A percentile compares a stretch with the other conserved stretches of the same genome.
phyloP scores from a whole-genome alignment of 257 asterid genomes.

The Thymus mandschuricus region DNA sequence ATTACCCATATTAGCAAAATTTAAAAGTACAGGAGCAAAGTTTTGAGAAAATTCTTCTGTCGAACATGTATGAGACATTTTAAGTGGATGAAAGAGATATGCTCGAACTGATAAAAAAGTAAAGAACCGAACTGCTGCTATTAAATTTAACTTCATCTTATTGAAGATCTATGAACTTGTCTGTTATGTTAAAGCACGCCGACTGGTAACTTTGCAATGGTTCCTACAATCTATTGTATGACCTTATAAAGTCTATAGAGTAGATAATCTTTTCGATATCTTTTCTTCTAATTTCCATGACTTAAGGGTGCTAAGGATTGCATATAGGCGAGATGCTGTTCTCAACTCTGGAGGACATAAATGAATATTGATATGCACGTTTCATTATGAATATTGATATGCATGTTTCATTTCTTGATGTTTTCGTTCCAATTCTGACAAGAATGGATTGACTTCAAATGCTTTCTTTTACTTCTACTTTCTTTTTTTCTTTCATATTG shows the following conservation, averaged over 20 bases:
- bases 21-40: slow-evolving; percentile 4
- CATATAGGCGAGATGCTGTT: slow-evolving; percentile 6
- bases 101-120: not conserved
- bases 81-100: slow-evolving; percentile 6
- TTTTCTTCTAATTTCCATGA: not conserved
- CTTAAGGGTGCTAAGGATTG: not conserved
- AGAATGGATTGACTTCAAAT: not conserved
- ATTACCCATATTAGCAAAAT: not conserved
- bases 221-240: not conserved
- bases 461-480: not conserved
- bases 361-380: slow-evolving; percentile 7
- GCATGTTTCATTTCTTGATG: slow-evolving; percentile 18
- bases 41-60: slow-evolving; percentile 2
- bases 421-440: slow-evolving; percentile 18
- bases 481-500: slow-evolving; percentile 24
- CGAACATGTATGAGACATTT: slow-evolving; percentile 4
- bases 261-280: slow-evolving; percentile 2
- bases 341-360: slow-evolving; percentile 20
- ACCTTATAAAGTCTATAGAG: not conserved
- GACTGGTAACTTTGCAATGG: not conserved
- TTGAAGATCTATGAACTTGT: not conserved
- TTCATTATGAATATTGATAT: slow-evolving; percentile 9
- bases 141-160: not conserved
- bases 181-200: slow-evolving; percentile 5
- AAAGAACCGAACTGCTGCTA: slow-evolving; percentile 14